Conservation (phyloP, 306 rosid species). For the Biancaea sappan region DNA sequence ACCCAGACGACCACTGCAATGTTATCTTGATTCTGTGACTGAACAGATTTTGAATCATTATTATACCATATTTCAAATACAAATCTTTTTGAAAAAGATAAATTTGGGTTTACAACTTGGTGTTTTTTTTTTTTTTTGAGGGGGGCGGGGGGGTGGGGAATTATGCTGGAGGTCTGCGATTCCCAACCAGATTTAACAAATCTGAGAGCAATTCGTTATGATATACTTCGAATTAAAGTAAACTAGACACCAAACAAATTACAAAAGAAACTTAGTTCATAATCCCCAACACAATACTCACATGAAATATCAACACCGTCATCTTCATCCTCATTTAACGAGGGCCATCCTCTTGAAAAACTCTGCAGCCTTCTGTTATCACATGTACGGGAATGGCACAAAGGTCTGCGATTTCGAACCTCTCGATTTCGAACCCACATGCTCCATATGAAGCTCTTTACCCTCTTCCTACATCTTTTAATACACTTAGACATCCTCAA, state of each 20-base stretch:
- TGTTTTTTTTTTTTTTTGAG: too few relatives aligned
- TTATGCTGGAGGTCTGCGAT: background rate
- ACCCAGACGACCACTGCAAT: too few relatives aligned
- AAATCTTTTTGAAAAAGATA: background rate
- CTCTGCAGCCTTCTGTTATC: background rate
- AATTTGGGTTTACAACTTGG: background rate
- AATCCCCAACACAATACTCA: constrained; percentile 27
- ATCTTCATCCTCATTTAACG: background rate
- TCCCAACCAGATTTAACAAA: background rate
- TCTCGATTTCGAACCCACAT: constrained; percentile 40
- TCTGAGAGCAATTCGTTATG: background rate
- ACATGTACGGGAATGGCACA: constrained; percentile 24
- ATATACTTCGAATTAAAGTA: background rate
- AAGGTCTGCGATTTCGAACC: background rate
- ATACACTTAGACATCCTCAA: constrained; percentile 24
- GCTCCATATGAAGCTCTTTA: constrained; percentile 17
- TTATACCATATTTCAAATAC: background rate
- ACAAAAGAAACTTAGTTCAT: constrained; percentile 32
- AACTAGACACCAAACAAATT: constrained; percentile 21
- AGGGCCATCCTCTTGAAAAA: constrained; percentile 16
- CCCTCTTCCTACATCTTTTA: constrained; percentile 36
- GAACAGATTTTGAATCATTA: background rate
- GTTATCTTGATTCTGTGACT: background rate
- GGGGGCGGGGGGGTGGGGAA: too few relatives aligned
- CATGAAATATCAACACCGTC: background rate